Conservation (phyloP, 257 asterid genomes). For the Capsicum chinense region DNA sequence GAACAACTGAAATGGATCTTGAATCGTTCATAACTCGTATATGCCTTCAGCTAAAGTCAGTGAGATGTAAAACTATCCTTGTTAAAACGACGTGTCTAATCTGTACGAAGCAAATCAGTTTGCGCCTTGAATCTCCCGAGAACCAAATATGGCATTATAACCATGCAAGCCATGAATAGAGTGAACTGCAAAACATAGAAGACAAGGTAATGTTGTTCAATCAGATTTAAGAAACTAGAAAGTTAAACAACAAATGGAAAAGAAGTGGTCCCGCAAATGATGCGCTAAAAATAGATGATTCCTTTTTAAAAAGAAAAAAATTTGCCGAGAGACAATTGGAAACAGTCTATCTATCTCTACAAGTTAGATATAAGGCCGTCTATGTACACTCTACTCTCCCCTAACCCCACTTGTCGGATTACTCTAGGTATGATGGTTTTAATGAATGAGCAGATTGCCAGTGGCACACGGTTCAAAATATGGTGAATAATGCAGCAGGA, state of each 20-base stretch:
- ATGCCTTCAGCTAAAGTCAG: slow-evolving; percentile 20
- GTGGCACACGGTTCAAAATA: no score
- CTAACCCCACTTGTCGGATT: no score
- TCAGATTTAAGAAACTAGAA: background rate
- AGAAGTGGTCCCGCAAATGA: background rate
- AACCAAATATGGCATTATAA: slow-evolving; percentile 55
- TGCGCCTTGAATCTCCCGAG: slow-evolving; percentile 52
- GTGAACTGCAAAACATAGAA: slow-evolving; percentile 55
- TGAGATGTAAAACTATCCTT: slow-evolving; percentile 26
- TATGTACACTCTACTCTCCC: no score
- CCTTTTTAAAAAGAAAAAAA: no score
- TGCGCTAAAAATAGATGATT: background rate
- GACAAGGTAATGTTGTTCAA: slow-evolving; percentile 24
- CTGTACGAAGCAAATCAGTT: slow-evolving; percentile 57
- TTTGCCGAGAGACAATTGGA: no score
- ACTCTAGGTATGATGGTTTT: no score
- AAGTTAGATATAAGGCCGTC: no score
- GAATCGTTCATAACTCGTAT: background rate
- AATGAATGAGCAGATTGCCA: no score
- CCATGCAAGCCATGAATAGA: slow-evolving; percentile 69
- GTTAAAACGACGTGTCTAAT: slow-evolving; percentile 38
- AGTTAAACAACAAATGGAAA: background rate
- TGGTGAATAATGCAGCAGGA: background rate
- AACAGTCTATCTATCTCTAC: no score
- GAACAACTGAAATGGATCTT: background rate